Percentiles rank a stretch among this genome's conserved stretches.
These are phyloP conservation scores for Vicia sativa DNA, from an alignment of 306 rosid genomes.

Conservation along the genomic window DNA sequence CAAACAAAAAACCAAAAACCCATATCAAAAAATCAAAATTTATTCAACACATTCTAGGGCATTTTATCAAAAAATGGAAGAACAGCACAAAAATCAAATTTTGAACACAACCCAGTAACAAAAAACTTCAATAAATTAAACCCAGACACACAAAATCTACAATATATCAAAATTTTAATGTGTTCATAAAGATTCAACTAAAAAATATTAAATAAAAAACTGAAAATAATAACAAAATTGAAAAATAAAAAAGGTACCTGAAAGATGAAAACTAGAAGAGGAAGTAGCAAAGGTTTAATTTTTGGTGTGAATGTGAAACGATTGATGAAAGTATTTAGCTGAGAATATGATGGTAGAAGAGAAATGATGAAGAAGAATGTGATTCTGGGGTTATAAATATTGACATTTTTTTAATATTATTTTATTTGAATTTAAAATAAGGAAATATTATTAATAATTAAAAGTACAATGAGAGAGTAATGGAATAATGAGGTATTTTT, in stretches of 20 bases:
- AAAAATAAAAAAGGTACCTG: slow-evolving; percentile 45
- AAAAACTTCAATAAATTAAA: slow-evolving; percentile 1
- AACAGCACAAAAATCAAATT: slow-evolving; percentile 23
- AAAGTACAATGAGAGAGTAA: not conserved
- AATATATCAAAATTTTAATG: not conserved
- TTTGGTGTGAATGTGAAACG: slow-evolving; percentile 19
- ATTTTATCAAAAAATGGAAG: slow-evolving; percentile 31
- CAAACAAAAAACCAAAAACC: slow-evolving; percentile 16
- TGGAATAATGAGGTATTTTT: not conserved
- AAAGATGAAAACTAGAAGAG: slow-evolving; percentile 32
- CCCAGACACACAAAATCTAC: not conserved
- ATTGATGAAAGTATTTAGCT: slow-evolving; percentile 23
- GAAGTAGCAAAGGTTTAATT: not conserved
- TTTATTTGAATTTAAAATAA: not conserved
- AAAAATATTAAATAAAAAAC: not conserved
- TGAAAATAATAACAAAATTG: not conserved
- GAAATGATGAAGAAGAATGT: slow-evolving; percentile 19
- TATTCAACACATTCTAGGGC: slow-evolving; percentile 42
- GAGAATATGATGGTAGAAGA: slow-evolving; percentile 22
- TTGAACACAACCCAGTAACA: slow-evolving; percentile 36
- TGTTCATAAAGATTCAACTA: not conserved
- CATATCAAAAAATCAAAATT: not conserved
- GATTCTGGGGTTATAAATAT: slow-evolving; percentile 23
- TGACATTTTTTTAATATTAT: not conserved
- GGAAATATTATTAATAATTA: not conserved